Conservation (phyloP, 2,329 filamentous ascomycete species). For the Trichoderma gracile region DNA sequence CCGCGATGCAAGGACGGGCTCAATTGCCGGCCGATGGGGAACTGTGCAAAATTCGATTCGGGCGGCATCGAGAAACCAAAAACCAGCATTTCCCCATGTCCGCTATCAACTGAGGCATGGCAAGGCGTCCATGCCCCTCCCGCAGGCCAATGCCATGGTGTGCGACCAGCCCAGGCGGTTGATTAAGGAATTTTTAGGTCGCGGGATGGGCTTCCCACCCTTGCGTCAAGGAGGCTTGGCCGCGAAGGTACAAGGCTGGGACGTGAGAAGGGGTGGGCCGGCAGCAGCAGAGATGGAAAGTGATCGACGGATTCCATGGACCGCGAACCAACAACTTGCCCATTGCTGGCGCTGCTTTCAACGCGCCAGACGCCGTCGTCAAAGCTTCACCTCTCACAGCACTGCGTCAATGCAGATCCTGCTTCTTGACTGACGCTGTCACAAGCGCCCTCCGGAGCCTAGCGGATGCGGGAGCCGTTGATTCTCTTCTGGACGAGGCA, state of each 20-base stretch:
- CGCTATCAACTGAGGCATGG: background rate
- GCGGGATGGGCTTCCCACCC: constrained; percentile 26
- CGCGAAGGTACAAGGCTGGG: constrained; percentile 7
- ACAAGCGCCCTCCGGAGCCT: background rate
- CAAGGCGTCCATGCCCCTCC: background rate
- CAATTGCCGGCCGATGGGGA: constrained; percentile 12
- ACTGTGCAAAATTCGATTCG: constrained; percentile 24
- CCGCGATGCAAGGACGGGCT: background rate
- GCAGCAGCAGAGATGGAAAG: constrained; percentile 15
- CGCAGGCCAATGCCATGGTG: constrained; percentile 19
- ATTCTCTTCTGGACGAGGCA: background rate
- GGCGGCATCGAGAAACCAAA: background rate
- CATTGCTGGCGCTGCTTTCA: background rate
- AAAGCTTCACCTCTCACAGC: constrained; percentile 2
- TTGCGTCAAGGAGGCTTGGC: constrained; percentile 24
- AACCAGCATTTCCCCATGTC: constrained; percentile 21
- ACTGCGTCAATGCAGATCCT: constrained; percentile 7
- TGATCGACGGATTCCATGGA: constrained; percentile 20
- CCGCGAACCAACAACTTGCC: constrained; percentile 8
- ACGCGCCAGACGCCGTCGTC: background rate
- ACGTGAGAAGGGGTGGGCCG: constrained; percentile 11
- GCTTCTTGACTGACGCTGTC: background rate
- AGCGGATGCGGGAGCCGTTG: constrained; percentile 5
- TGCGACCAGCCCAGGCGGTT: constrained; percentile 13
- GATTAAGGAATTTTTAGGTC: constrained; percentile 25